Percentiles rank a stretch among this genome's conserved stretches.
Evolutionary conservation across 2,329 filamentous ascomycete genomes (phyloP).

Genomic region (Sarocladiaceae sp.): DNA sequence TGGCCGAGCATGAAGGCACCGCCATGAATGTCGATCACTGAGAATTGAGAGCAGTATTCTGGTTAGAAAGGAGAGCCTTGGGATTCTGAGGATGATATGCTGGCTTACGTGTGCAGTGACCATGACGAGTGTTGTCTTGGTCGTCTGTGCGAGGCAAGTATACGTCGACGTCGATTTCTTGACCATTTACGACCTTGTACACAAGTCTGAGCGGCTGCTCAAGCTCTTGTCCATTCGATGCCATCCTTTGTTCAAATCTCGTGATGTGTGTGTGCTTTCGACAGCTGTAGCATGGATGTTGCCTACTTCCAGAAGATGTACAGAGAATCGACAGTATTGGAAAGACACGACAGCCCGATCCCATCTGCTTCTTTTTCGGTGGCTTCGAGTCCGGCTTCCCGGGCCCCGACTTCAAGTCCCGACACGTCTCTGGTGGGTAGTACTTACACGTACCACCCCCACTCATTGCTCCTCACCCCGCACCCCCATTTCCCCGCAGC

Average conservation of each 20-base stretch:
- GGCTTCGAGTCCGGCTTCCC: background rate
- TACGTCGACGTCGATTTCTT: background rate
- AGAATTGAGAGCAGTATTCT: background rate
- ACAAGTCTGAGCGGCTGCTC: too few species aligned
- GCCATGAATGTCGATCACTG: constrained; percentile 38
- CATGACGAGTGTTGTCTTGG: too few species aligned
- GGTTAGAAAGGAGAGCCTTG: background rate
- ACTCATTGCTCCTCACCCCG: too few species aligned
- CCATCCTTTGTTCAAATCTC: too few species aligned
- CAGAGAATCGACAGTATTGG: background rate
- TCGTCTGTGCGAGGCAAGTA: background rate
- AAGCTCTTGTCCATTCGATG: too few species aligned
- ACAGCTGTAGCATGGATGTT: too few species aligned
- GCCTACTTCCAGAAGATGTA: background rate
- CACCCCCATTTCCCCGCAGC: background rate
- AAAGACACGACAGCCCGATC: background rate
- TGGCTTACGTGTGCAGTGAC: constrained; percentile 2
- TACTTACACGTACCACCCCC: too few species aligned
- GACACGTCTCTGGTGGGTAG: too few species aligned
- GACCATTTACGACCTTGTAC: background rate
- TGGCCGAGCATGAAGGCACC: constrained; percentile 39
- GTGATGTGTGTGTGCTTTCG: too few species aligned
- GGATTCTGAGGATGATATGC: background rate
- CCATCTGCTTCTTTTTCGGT: background rate
- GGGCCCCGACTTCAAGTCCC: too few species aligned